These are phyloP conservation scores for Globisporangium solare DNA, from an alignment of 352 stramenopile species.

Conservation along the genomic window DNA sequence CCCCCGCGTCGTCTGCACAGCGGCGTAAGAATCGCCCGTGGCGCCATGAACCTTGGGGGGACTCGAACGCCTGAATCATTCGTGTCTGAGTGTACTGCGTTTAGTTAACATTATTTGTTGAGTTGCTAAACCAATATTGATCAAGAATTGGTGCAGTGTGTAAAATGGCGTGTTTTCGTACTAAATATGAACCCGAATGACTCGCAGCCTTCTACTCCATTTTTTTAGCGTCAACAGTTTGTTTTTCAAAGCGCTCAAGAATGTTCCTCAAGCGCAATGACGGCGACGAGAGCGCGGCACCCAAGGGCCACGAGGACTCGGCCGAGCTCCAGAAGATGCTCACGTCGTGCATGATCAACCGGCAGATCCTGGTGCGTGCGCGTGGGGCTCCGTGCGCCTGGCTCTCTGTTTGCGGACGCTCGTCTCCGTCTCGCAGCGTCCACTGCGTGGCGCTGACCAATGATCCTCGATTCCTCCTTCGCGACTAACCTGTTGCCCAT, in stretches of 20 bases:
- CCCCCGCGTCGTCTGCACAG: no score
- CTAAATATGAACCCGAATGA: not conserved
- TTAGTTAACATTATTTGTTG: no score
- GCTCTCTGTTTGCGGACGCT: not conserved
- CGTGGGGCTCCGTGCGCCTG: not conserved
- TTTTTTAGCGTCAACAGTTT: not conserved
- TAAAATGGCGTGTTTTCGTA: not conserved
- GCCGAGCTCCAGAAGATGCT: slow-evolving; percentile 76
- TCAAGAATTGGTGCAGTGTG: not conserved
- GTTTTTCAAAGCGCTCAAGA: not conserved
- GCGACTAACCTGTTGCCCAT: not conserved
- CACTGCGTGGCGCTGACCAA: not conserved
- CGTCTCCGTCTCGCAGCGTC: not conserved
- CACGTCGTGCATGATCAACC: slow-evolving; percentile 83
- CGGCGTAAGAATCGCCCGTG: no score
- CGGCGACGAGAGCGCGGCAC: slow-evolving; percentile 34
- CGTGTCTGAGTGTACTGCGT: no score
- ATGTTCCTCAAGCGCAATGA: slow-evolving; percentile 52
- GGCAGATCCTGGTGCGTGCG: slow-evolving; percentile 59
- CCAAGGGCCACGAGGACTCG: slow-evolving; percentile 66
- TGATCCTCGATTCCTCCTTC: not conserved
- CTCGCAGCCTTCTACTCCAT: not conserved
- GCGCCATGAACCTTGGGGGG: slow-evolving; percentile 13
- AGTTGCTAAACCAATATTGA: not conserved
- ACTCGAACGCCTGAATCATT: not conserved